A percentile compares a stretch with the other conserved stretches of the same genome.
Conservation (phyloP, 257 asterid genomes). For the Solanum arcanum region DNA sequence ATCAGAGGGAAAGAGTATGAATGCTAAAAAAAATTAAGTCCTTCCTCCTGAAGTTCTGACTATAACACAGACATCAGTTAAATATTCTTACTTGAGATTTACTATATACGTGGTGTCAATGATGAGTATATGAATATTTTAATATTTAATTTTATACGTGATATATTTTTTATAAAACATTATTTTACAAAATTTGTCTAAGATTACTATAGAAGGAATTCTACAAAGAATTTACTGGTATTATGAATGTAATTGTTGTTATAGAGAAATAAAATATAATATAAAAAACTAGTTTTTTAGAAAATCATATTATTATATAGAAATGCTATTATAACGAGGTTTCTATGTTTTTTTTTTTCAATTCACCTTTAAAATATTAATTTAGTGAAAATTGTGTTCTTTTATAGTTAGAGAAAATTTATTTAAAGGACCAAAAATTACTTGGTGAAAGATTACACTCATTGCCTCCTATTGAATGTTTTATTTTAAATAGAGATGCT, state of each 20-base stretch:
- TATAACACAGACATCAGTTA: neutral
- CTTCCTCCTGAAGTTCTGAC: neutral
- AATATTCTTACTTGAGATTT: neutral
- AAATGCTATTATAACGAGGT: neutral
- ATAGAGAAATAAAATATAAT: neutral
- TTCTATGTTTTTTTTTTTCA: no score
- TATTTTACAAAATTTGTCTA: neutral
- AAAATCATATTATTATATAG: no score
- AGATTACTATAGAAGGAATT: neutral
- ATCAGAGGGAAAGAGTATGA: neutral
- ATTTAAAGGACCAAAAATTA: neutral
- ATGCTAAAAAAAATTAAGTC: no score
- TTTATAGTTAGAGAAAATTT: neutral
- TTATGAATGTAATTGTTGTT: neutral
- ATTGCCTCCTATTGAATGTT: neutral
- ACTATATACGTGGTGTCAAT: neutral
- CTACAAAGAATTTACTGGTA: neutral
- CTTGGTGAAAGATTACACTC: neutral
- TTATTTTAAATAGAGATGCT: no score
- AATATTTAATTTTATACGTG: no score
- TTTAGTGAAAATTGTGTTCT: no score
- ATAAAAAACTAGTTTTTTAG: no score
- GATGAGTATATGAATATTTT: neutral
- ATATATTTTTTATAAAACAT: no score
- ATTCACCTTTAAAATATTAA: no score